Conservation (phyloP, 1,284 basidiomycete genomes). For the Papiliotrema fonsecae region DNA sequence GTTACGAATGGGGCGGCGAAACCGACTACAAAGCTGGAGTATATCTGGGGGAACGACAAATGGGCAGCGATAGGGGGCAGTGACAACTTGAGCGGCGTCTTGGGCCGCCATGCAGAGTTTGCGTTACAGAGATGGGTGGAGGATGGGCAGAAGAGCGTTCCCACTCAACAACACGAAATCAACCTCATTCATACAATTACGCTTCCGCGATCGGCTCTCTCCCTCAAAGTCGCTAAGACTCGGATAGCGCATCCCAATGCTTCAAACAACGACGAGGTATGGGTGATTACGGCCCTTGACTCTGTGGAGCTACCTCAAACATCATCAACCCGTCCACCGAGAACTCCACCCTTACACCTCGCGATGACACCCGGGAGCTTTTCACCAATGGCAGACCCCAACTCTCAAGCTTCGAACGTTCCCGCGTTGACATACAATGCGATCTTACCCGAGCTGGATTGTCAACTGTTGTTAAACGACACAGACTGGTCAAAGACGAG, state of each 20-base stretch:
- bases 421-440: not conserved
- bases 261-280: too few relatives aligned
- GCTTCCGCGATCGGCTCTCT: too few relatives aligned
- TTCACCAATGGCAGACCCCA: not conserved
- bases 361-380: not conserved
- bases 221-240: not conserved
- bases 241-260: too few relatives aligned
- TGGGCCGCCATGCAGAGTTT: slow-evolving; percentile 13
- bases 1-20: slow-evolving; percentile 20
- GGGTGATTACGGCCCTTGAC: too few relatives aligned
- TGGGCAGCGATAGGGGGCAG: slow-evolving; percentile 21
- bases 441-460: not conserved
- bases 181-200: too few relatives aligned
- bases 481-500: slow-evolving; percentile 32
- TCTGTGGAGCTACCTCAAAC: too few relatives aligned
- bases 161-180: too few relatives aligned
- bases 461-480: slow-evolving; percentile 17
- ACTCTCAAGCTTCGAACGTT: slow-evolving; percentile 5
- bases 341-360: not conserved
- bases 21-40: slow-evolving; percentile 17
- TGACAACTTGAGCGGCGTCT: slow-evolving; percentile 13
- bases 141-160: not conserved
- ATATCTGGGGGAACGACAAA: slow-evolving; percentile 24
- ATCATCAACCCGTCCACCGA: too few relatives aligned
- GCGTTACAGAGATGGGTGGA: slow-evolving; percentile 28